Base-by-base conservation (phyloP, 208 protist species). In the Acanthamoeba culbertsoni region DNA sequence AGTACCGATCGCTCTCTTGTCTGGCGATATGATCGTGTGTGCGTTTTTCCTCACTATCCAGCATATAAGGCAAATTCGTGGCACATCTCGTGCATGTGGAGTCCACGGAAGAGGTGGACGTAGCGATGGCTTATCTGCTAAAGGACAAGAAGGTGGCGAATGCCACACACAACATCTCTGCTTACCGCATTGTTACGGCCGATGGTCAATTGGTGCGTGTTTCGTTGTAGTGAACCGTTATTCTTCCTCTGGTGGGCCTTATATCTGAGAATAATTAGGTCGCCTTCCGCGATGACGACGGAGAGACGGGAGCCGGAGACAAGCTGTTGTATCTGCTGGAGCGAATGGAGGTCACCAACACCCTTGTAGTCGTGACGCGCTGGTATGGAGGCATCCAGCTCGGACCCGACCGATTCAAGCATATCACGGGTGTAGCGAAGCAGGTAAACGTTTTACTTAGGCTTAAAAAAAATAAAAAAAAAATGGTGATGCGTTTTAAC, bases 341-440 rank as follows among this genome's bases (percentile, higher is more conserved):
- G 45, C 42, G 48, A 23, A 95, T 93, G 53, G 73, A 95, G 20
- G 63, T 63, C 12, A 46, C 28, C 5, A 92, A 97, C 63, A 89
- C 95, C 7, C 48, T 94, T 10, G 96, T 98, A 14, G 95, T 99
- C 0, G 98, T 99, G 43, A 98, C 98, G 51, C 97, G 98, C 7
- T 99, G 98, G 98, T 99, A 97, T 94, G 98, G 98, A 35, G 98
- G 98, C 77, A 98, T 99, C 63, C 94, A 98, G 26, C 97, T 99
- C 12, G 98, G 98, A 1, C 96, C 97, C 2, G 98, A 99, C 89
- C 96, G 98, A 23, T 99, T 99, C 93, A 98, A 75, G 33, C 45
- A 91, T 53, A 95, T 95, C 79, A 91, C 71, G 2, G 40, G 48
- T 20, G 26, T 12, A 26, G 90, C 90, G 65, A 93, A 93, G 53